Evolutionary conservation across 371 early-diverging fungal species (phyloP), one percentile per base, ranked within the genome.

Genomic region (Apophysomyces trapeziformis): DNA sequence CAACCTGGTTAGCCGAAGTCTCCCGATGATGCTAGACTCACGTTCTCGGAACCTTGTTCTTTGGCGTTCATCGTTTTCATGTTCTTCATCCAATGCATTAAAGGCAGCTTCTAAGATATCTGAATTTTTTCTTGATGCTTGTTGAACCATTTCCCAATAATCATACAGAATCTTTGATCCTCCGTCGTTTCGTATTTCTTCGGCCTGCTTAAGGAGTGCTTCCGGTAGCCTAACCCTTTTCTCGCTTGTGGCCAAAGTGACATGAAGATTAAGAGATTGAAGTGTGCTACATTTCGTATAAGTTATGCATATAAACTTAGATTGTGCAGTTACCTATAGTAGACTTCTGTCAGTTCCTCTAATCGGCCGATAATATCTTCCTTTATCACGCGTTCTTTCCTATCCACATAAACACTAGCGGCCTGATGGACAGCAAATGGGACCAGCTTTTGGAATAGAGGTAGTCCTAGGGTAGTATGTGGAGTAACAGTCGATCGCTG

Each of bases 381-480:
- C 60, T 80, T 84, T 16, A 93, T 83, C 38, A 88, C 73, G 37
- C 82, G 78, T 46, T 95, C 93, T 65, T 90, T 92, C 43, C 92
- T 82, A 68, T 90, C 89, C 11, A 86, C 84, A 75, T 96, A 96
- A 7, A 93, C 84, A 60, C 93, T 92, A 4, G 90, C 93, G 1
- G 94, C 93, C 73, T 95, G 92, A 75, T 96, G 95, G 6, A 95
- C 91, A 5, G 91, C 92, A 78, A 93, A 92, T 4, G 97, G 97
- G 0, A 96, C 93, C 26, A 96, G 78, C 14, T 86, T 85, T 44
- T 87, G 84, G 67, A 96, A 96, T 61, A 96, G 73, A 1, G 95
- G 94, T n/a, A 89, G 72, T 6, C 93, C 92, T 32, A 93, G 76
- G 11, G 87, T 69, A 4, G 78, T 76, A 64, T 80, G 80, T 1